Base-by-base conservation (phyloP, 768 basidiomycete species). In the Kwoniella heveanensis region DNA sequence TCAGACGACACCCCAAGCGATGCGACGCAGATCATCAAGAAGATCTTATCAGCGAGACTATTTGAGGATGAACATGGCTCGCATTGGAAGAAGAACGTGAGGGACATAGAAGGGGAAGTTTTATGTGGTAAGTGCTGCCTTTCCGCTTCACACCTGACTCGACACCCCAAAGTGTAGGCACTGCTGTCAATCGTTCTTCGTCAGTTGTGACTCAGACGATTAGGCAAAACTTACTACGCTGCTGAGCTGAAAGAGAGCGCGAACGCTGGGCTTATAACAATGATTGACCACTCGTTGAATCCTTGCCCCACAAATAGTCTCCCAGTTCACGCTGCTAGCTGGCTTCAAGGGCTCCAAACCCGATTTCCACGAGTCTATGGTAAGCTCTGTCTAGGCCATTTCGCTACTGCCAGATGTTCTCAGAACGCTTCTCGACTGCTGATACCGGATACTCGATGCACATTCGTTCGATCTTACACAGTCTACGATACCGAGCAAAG, bases 311-410 rank as follows among this genome's bases (percentile, higher is more conserved):
- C n/a, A n/a, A n/a, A n/a, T n/a, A 76, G 75, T 94, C 17, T 93
- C 93, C 1, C 95, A 98, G 71, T 95, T 96, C 78, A 93, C 94
- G 1, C 84, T 99, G 26, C 80, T 94, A 75, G 90, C 92, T 24
- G 88, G 89, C 63, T 92, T 91, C 56, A 96, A 96, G 79, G 92
- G 92, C 15, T 58, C 73, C 19, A 80, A 78, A 44, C 79, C 78
- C 24, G 92, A 96, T 79, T 97, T 97, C 71, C 93, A 94, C 80
- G 85, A 85, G 21, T 90, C 93, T 6, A 96, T 96, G 92, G 92
- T 92, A 60, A 21, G 85, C 72, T 25, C 51, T n/a, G 64, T 49
- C 21, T 17, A n/a, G n/a, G n/a, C n/a, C n/a, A n/a, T n/a, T n/a
- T n/a, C n/a, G n/a, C n/a, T n/a, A n/a, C n/a, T n/a, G n/a, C n/a